A percentile compares a stretch with the other conserved stretches of the same genome.
These are phyloP conservation scores for Komagataella kurtzmanii DNA, from an alignment of 805 yeast genomes.

Conservation along the genomic window DNA sequence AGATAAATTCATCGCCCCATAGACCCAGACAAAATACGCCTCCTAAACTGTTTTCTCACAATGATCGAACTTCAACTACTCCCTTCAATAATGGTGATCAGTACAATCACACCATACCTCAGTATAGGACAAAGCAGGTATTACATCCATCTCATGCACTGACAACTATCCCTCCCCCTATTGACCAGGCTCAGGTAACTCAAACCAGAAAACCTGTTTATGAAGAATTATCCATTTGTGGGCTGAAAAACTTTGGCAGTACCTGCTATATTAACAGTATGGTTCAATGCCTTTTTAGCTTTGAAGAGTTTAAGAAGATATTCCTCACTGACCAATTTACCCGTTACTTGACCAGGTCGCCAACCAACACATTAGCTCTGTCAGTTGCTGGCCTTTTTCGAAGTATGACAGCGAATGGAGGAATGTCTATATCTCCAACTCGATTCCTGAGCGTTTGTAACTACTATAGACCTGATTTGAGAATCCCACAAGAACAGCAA, in stretches of 20 bases:
- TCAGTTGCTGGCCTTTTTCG: conserved; percentile 41
- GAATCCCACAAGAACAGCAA: conserved; percentile 65
- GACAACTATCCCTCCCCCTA: not conserved
- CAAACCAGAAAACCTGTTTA: conserved; percentile 7
- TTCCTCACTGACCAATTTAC: conserved; percentile 32
- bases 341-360: conserved; percentile 18
- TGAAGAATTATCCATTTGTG: conserved; percentile 38
- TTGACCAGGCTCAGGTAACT: not conserved
- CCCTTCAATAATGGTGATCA: not conserved
- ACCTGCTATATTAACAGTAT: conserved; percentile 71
- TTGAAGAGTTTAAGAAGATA: conserved; percentile 31
- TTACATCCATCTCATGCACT: not conserved
- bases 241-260: conserved; percentile 54
- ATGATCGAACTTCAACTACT: not conserved
- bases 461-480: conserved; percentile 48
- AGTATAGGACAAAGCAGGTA: not conserved
- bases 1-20: not conserved
- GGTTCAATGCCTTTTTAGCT: conserved; percentile 54
- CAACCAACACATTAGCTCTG: conserved; percentile 21
- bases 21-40: not conserved
- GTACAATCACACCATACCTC: not conserved
- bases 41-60: not conserved
- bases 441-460: conserved; percentile 35
- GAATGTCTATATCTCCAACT: conserved; percentile 50
- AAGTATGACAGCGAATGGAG: conserved; percentile 45